Percentiles rank a stretch among this genome's conserved stretches.
phyloP scores from a whole-genome alignment of 352 stramenopile genomes.

The Aphanomyces invadans region DNA sequence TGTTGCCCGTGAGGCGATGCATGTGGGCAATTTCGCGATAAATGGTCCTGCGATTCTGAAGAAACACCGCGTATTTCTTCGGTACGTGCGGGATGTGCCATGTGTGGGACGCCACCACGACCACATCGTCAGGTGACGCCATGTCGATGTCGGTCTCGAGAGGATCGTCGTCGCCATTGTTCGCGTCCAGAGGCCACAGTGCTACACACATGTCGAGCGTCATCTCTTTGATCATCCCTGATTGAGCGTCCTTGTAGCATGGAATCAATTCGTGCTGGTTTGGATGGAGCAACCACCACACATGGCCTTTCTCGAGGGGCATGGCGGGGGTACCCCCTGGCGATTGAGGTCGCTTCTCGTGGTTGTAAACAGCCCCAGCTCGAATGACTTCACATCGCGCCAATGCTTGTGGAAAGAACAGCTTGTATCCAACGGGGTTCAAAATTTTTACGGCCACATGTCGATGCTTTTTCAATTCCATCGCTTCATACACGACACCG shows the following conservation, averaged over 20 bases:
- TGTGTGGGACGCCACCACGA: slow-evolving; percentile 23
- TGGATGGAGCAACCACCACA: slow-evolving; percentile 81
- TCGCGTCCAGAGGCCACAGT: slow-evolving; percentile 67
- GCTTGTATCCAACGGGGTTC: slow-evolving; percentile 93
- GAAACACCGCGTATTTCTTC: slow-evolving; percentile 90
- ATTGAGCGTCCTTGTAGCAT: slow-evolving; percentile 44
- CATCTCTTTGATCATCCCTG: slow-evolving; percentile 34
- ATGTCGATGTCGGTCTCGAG: slow-evolving; percentile 23
- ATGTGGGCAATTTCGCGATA: slow-evolving; percentile 96
- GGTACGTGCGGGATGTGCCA: slow-evolving; percentile 77
- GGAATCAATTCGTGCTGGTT: slow-evolving; percentile 57
- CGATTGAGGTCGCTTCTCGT: background rate
- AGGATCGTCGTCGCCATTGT: slow-evolving; percentile 41
- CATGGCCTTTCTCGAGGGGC: slow-evolving; percentile 38
- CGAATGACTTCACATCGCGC: slow-evolving; percentile 84
- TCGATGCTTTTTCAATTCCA: slow-evolving; percentile 62
- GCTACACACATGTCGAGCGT: slow-evolving; percentile 83
- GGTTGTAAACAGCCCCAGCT: slow-evolving; percentile 4
- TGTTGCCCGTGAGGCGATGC: slow-evolving; percentile 84
- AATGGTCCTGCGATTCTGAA: slow-evolving; percentile 87
- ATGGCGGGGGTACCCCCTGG: background rate
- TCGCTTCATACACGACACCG: slow-evolving; percentile 89
- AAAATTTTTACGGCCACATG: slow-evolving; percentile 95
- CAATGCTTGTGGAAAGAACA: slow-evolving; percentile 64
- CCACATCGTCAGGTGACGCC: slow-evolving; percentile 2